Evolutionary conservation across 176 grass and related monocot species (phyloP).

Genomic region (Carex kokanica): DNA sequence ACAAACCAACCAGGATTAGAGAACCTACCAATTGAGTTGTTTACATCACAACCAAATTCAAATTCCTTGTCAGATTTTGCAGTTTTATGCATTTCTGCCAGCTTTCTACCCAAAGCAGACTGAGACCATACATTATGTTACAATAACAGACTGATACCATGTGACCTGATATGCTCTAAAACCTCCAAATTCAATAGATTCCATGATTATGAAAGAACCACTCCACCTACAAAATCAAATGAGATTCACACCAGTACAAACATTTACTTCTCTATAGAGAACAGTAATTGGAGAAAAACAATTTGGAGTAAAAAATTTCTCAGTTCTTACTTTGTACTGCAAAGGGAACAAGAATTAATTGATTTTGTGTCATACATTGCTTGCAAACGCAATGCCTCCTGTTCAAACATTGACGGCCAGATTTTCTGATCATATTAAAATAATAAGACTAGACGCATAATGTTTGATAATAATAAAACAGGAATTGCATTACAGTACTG

Average conservation of each 20-base stretch:
- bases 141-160: no score
- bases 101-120: conserved; percentile 70
- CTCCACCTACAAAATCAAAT: conserved; percentile 37
- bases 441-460: neutral
- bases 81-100: conserved; percentile 78
- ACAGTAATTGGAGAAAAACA: neutral
- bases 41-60: conserved; percentile 62
- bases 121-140: conserved; percentile 29
- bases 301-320: neutral
- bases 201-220: conserved; percentile 93
- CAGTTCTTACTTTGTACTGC: conserved; percentile 54
- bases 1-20: neutral
- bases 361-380: conserved; percentile 83
- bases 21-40: conserved; percentile 83
- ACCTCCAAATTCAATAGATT: conserved; percentile 80
- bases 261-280: neutral
- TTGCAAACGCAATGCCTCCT: conserved; percentile 64
- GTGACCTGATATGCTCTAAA: conserved; percentile 70
- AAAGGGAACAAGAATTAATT: conserved; percentile 60
- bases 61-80: conserved; percentile 67
- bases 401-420: conserved; percentile 68
- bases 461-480: neutral
- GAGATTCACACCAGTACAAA: neutral
- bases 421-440: neutral
- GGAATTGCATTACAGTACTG: neutral